Evolutionary conservation across 1,284 basidiomycete genomes (phyloP).

Genomic region (Microbotryum intermedium): DNA sequence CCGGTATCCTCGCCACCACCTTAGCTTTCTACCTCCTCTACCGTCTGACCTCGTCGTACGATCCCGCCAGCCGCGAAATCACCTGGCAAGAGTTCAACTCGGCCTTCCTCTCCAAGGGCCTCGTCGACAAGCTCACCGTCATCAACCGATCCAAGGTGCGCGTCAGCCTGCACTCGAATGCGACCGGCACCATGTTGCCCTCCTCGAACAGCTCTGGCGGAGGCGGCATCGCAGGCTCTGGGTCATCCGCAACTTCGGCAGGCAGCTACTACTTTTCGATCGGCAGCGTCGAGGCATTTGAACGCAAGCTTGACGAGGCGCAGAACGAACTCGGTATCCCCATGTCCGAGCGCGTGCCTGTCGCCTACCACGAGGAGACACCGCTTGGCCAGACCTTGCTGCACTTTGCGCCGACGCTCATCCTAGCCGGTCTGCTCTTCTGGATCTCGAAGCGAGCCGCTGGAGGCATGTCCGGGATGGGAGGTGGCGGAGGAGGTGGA

Average conservation of each 20-base stretch:
- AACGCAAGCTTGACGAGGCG: conserved; percentile 85
- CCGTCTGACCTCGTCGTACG: conserved; percentile 27
- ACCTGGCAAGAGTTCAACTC: conserved; percentile 37
- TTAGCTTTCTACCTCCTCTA: conserved; percentile 30
- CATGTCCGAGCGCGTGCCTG: conserved; percentile 84
- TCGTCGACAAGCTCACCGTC: conserved; percentile 89
- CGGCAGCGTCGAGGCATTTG: conserved; percentile 93
- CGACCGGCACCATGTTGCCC: conserved; percentile 43
- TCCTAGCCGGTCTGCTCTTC: conserved; percentile 81
- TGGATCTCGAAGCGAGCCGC: conserved; percentile 75
- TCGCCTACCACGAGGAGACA: conserved; percentile 92
- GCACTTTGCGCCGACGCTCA: conserved; percentile 87
- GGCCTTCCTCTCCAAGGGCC: conserved; percentile 58
- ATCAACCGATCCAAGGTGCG: conserved; percentile 86
- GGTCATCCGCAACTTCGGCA: conserved; percentile 20
- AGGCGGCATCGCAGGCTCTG: conserved; percentile 13
- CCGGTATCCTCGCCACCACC: conserved; percentile 25
- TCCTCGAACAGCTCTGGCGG: conserved; percentile 4
- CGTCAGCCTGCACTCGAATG: conserved; percentile 77
- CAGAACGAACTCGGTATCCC: conserved; percentile 89
- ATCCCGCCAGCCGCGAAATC: conserved; percentile 32
- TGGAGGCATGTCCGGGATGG: conserved; percentile 41
- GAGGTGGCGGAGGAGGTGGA: conserved; percentile 46
- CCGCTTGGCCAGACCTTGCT: conserved; percentile 72
- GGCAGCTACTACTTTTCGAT: conserved; percentile 82